Evolutionary conservation across 73 alveolate species (phyloP).

Genomic region (Tetrahymena malaccensis): DNA sequence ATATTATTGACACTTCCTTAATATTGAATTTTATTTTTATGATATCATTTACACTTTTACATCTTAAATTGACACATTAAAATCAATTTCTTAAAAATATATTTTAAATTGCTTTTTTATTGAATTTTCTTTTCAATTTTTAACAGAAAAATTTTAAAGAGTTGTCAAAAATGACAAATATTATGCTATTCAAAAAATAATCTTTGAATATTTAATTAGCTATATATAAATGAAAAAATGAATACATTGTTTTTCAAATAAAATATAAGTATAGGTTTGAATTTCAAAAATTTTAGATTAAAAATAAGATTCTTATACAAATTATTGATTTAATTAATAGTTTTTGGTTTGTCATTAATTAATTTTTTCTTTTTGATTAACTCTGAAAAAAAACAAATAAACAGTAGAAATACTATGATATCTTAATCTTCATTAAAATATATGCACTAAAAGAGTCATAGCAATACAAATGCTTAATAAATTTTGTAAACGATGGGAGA

Average conservation of each 20-base stretch:
- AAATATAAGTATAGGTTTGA: not conserved
- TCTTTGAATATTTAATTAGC: no score
- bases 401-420: not conserved
- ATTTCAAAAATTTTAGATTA: not conserved
- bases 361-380: not conserved
- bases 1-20: not conserved
- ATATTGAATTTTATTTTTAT: no score
- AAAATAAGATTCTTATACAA: not conserved
- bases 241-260: not conserved
- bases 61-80: no score
- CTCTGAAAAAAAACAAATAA: not conserved
- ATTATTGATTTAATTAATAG: no score
- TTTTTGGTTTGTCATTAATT: not conserved
- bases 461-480: not conserved
- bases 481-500: not conserved
- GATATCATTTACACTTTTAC: no score
- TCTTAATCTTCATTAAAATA: not conserved
- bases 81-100: not conserved
- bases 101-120: no score
- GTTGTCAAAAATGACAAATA: not conserved
- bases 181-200: not conserved
- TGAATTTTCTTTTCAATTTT: no score
- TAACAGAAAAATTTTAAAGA: not conserved
- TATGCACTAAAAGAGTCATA: not conserved
- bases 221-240: no score